These are phyloP conservation scores for Penicillium sp. DNA, from an alignment of 2,329 filamentous ascomycete genomes.

Conservation along the genomic window DNA sequence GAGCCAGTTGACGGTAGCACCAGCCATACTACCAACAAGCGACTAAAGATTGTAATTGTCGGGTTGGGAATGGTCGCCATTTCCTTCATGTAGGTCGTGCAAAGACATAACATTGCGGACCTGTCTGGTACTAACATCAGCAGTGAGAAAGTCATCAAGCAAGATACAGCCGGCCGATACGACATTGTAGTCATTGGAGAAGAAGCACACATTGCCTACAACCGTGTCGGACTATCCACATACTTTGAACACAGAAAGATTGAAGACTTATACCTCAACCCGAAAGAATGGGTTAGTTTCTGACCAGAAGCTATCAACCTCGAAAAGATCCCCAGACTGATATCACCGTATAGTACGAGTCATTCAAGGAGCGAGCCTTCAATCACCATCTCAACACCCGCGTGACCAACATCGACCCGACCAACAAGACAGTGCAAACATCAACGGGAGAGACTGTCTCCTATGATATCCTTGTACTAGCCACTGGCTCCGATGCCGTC, in stretches of 20 bases:
- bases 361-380: constrained; percentile 68
- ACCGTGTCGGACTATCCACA: constrained; percentile 83
- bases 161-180: constrained; percentile 78
- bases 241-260: constrained; percentile 87
- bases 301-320: background rate
- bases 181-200: constrained; percentile 85
- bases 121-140: constrained; percentile 12
- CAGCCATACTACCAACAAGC: constrained; percentile 13
- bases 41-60: constrained; percentile 76
- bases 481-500: constrained; percentile 83
- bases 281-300: constrained; percentile 71
- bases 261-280: constrained; percentile 86
- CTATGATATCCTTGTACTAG: constrained; percentile 82
- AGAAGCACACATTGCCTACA: constrained; percentile 85
- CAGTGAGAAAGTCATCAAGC: constrained; percentile 86
- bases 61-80: constrained; percentile 92
- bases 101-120: constrained; percentile 24
- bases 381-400: constrained; percentile 75
- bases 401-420: constrained; percentile 68
- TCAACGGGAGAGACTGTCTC: constrained; percentile 69
- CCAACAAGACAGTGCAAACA: constrained; percentile 69
- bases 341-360: constrained; percentile 59
- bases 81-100: constrained; percentile 72
- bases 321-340: background rate
- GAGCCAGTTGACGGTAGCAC: constrained; percentile 30